phyloP scores from a whole-genome alignment of 768 basidiomycete genomes.

The Trametes cingulata region DNA sequence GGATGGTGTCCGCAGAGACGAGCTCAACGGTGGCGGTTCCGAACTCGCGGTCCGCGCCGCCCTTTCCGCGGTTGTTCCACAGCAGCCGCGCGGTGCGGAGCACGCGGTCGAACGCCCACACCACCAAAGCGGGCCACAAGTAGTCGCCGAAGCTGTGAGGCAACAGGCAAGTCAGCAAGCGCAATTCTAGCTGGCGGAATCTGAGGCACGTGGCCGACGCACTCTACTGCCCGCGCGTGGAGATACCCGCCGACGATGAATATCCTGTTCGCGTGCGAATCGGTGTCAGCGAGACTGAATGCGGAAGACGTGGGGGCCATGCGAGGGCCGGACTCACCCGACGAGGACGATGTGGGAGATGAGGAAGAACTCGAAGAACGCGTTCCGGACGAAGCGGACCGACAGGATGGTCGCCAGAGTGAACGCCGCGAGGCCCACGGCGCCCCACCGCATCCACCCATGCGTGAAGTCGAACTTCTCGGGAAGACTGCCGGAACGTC shows the following conservation, averaged over 20 bases:
- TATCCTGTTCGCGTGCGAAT: slow-evolving; percentile 30
- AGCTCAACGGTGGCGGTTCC: slow-evolving; percentile 40
- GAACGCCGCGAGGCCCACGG: slow-evolving; percentile 27
- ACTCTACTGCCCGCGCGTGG: slow-evolving; percentile 17
- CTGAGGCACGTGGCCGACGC: background rate
- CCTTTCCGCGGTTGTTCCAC: slow-evolving; percentile 38
- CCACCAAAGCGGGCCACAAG: slow-evolving; percentile 48
- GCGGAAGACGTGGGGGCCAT: background rate
- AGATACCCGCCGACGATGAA: slow-evolving; percentile 43
- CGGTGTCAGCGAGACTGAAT: background rate
- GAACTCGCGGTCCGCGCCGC: slow-evolving; percentile 32
- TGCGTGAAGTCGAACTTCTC: slow-evolving; percentile 12
- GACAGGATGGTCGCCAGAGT: slow-evolving; percentile 39
- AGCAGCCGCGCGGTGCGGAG: slow-evolving; percentile 42
- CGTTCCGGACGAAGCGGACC: slow-evolving; percentile 42
- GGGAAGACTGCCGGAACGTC: slow-evolving; percentile 5
- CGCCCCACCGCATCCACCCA: slow-evolving; percentile 22
- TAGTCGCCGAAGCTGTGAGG: slow-evolving; percentile 40
- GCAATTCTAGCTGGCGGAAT: slow-evolving; percentile 18
- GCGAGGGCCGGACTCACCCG: slow-evolving; percentile 23
- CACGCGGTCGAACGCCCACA: slow-evolving; percentile 51
- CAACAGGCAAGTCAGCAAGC: slow-evolving; percentile 2
- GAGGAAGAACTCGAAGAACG: slow-evolving; percentile 45
- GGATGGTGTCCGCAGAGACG: slow-evolving; percentile 46
- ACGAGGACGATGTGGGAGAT: slow-evolving; percentile 29